Evolutionary conservation across 352 stramenopile genomes (phyloP).

Genomic region (Phytophthora nicotianae): DNA sequence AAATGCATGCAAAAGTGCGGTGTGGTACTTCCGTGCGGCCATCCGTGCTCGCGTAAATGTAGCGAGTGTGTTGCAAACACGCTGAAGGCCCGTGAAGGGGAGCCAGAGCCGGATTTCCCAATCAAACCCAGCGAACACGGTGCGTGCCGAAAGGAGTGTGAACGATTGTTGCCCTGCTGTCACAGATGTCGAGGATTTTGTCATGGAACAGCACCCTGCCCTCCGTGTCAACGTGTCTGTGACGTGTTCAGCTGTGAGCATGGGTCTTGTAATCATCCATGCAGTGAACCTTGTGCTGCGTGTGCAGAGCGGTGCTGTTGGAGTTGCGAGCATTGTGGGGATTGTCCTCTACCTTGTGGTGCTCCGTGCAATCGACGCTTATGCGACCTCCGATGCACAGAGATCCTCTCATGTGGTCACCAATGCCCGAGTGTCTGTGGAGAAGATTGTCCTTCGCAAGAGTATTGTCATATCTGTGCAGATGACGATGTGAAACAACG

Average conservation of each 20-base stretch:
- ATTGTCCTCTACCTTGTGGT: constrained; percentile 64
- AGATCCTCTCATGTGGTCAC: constrained; percentile 64
- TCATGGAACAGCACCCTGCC: constrained; percentile 54
- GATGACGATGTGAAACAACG: constrained; percentile 36
- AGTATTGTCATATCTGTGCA: constrained; percentile 68
- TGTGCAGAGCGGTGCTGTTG: constrained; percentile 78
- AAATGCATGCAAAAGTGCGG: constrained; percentile 35
- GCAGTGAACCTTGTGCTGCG: constrained; percentile 56
- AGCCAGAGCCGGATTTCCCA: constrained; percentile 25
- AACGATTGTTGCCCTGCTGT: constrained; percentile 63
- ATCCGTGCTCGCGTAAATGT: constrained; percentile 48
- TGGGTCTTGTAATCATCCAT: constrained; percentile 58
- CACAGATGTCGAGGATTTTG: constrained; percentile 66
- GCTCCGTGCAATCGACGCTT: constrained; percentile 49
- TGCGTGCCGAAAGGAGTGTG: constrained; percentile 64
- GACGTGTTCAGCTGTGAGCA: constrained; percentile 62
- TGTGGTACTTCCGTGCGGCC: constrained; percentile 33
- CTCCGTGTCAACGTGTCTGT: constrained; percentile 59
- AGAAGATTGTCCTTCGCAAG: constrained; percentile 59
- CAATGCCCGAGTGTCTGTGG: constrained; percentile 79
- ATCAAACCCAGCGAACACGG: constrained; percentile 49
- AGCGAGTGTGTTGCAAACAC: constrained; percentile 41
- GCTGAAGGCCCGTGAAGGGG: constrained; percentile 24
- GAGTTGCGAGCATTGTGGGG: constrained; percentile 63
- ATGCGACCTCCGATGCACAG: constrained; percentile 58